Evolutionary conservation across 1,139 yeast genomes (phyloP), one percentile per base, ranked within the genome.

Genomic region (Kazachstania sp.): DNA sequence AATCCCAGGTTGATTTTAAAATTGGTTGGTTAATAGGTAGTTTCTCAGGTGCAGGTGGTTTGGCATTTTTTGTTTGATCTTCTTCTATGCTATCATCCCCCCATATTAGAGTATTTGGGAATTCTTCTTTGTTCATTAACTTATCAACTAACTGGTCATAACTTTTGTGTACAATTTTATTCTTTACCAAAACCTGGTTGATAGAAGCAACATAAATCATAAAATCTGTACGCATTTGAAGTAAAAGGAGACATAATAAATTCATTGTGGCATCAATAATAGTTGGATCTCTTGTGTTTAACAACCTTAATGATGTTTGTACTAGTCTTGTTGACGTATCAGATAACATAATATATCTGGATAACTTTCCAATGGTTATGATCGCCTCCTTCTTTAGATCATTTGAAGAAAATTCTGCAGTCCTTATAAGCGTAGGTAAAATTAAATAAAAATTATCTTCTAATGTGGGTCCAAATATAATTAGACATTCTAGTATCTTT

Each of bases 261-360:
- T 86, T 88, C 74, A 92, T 78, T 0, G 86, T 75, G 0, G 83
- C 76, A 16, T 70, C 72, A 23, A 76, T 71, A 15, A 88, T 67
- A 38, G 82, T 95, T 13, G 78, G 83, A 51, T 74, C 77, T 3
- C 70, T 70, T 2, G 69, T 72, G 30, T 74, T 71, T 41, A 92
- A 68, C 0, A 88, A 82, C 47, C 97, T 69, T 13, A 90, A 68
- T 15, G 92, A 68, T 0, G 97, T 95, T 58, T 92, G 97, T 31
- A 94, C 78, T 39, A 94, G 86, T 54, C 96, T 72, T 1, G 97
- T 85, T 0, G 96, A 83, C 88, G 88, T 84, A 57, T 90, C 97
- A 50, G 80, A 81, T 50, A 92, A 69, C 54, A 81, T 76, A 4
- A 90, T 84, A 39, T 73, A 77, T 56, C 79, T 79, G 2, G 95